Base-by-base conservation (phyloP, 2,329 filamentous ascomycete genomes). In the Emmonsiellopsis sp. region DNA sequence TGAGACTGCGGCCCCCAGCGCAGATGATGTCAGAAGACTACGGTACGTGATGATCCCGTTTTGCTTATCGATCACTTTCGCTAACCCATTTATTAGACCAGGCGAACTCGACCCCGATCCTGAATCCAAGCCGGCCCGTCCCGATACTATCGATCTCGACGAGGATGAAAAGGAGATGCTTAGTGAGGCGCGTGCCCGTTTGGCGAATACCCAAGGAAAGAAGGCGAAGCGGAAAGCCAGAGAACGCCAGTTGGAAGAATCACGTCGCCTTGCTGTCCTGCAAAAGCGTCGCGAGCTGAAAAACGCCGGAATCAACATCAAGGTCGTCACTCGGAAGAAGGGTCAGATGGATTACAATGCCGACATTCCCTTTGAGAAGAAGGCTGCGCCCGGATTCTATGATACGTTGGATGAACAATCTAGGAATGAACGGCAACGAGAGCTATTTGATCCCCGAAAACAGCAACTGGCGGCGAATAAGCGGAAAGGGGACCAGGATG, bases 131-230 rank as follows among this genome's bases (percentile, higher is more conserved):
- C 93, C 93, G 53, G 93, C 93, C 37, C 81, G 91, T 56, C 93
- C 93, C 40, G 93, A 98, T 70, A 96, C 93, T 5, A 93, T 98
- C 67, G 93, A 98, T 71, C 83, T 98, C 64, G 93, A 98, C 67
- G 93, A 98, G 69, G 93, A 98, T 67, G 93, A 98, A 72, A 97
- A 98, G 76, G 93, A 98, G 73, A 98, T 98, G 93, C 73, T 98
- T 65, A 96, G 91, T 68, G 93, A 98, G 74, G 93, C 93, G 61
- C 88, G 93, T 67, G 93, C 93, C 53, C 89, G 93, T 74, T 76
- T 98, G 59, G 93, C 93, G 58, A 98, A 98, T 65, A 97, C 93
- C 9, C 93, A 97, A 72, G 93, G 93, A 68, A 98, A 98, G 75
- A 98, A 98, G 76, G 93, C 93, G 6, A 98, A 98, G 78, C 79